Percentiles rank a stretch among this genome's conserved stretches.
Evolutionary conservation across 805 yeast genomes (phyloP).

Genomic region (Spathaspora gorwiae): DNA sequence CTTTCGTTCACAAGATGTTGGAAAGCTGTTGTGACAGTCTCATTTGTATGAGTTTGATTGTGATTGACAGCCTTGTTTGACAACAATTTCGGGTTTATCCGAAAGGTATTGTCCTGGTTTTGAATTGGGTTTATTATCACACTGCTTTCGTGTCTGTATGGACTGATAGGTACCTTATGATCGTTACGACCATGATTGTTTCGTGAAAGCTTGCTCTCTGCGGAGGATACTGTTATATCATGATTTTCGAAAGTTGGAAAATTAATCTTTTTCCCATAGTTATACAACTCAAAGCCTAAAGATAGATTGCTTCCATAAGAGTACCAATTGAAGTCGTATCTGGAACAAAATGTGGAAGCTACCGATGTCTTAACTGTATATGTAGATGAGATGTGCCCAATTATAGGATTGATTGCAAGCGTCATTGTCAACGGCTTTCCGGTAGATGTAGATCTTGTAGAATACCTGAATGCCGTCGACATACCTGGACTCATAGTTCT

Average conservation of each 20-base stretch:
- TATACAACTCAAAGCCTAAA: conserved; percentile 83
- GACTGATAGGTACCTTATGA: background rate
- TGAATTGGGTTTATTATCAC: conserved; percentile 21
- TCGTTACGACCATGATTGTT: background rate
- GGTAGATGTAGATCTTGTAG: conserved; percentile 79
- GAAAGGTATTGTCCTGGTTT: conserved; percentile 20
- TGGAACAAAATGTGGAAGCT: conserved; percentile 71
- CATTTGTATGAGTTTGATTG: conserved; percentile 15
- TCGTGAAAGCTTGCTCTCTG: conserved; percentile 1
- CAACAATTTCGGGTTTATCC: conserved; percentile 21
- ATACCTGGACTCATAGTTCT: conserved; percentile 83
- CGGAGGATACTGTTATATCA: conserved; percentile 3
- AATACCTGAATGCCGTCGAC: conserved; percentile 78
- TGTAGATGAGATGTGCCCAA: conserved; percentile 85
- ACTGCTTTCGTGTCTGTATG: conserved; percentile 3
- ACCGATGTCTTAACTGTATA: conserved; percentile 80
- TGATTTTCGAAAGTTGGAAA: conserved; percentile 3
- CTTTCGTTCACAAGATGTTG: conserved; percentile 47
- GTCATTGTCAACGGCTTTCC: conserved; percentile 90
- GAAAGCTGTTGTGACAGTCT: conserved; percentile 48
- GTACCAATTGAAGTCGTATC: conserved; percentile 84
- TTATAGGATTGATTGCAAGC: conserved; percentile 77
- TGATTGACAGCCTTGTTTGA: background rate
- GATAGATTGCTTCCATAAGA: conserved; percentile 86
- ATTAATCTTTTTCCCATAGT: conserved; percentile 24